Percentiles rank a stretch among this genome's conserved stretches.
Conservation (phyloP, 345 rosid genomes). For the Erucastrum elatum region DNA sequence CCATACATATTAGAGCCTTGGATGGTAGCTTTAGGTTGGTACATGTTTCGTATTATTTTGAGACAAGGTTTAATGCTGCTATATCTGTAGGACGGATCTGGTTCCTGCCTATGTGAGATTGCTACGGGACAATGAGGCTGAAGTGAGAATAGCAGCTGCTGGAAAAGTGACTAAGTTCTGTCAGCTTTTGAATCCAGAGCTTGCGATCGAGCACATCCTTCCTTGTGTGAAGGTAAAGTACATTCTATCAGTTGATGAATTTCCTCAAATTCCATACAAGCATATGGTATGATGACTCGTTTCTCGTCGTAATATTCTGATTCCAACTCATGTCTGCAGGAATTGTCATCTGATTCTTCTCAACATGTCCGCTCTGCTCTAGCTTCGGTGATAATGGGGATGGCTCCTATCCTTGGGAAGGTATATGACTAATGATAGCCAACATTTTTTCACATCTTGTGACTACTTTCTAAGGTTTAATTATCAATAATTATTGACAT, state of each 20-base stretch:
- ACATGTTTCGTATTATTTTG: neutral
- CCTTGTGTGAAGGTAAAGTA: conserved; percentile 98
- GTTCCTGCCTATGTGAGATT: conserved; percentile 95
- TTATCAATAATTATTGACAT: too few species aligned
- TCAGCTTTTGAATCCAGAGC: conserved; percentile 82
- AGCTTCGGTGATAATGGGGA: conserved; percentile 98
- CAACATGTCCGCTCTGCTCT: conserved; percentile 98
- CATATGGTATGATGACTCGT: too few species aligned
- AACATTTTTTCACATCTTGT: neutral
- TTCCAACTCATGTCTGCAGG: conserved; percentile 63
- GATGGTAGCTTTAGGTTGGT: neutral
- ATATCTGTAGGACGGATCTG: conserved; percentile 61
- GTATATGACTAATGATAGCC: conserved; percentile 39
- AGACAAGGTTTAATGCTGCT: neutral
- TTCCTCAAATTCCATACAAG: neutral
- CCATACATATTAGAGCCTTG: neutral
- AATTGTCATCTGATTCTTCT: conserved; percentile 93
- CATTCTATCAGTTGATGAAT: neutral
- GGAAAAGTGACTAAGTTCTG: conserved; percentile 97
- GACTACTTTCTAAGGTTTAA: too few species aligned
- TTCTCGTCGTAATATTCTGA: too few species aligned
- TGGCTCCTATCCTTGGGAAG: conserved; percentile 91
- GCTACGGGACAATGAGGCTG: conserved; percentile 98
- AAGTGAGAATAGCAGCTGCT: conserved; percentile 99
- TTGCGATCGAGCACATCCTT: conserved; percentile 81